phyloP scores from a whole-genome alignment of 495 filamentous ascomycete species.

The Lasiosphaeria miniovina region DNA sequence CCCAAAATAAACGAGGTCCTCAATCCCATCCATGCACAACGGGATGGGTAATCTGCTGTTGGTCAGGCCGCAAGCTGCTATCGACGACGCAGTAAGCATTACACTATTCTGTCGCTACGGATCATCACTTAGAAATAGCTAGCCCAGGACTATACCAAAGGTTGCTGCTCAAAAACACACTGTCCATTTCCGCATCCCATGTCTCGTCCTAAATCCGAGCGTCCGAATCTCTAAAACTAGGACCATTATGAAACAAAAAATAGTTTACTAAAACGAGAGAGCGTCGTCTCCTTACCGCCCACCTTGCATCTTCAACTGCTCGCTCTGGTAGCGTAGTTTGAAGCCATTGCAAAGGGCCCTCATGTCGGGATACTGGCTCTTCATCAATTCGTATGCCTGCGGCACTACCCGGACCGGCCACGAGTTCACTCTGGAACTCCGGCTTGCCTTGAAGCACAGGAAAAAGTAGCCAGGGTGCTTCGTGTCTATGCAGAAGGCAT shows the following conservation, averaged over 20 bases:
- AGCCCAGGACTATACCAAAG: too few relatives aligned
- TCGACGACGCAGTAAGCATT: neutral
- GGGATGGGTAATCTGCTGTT: too few relatives aligned
- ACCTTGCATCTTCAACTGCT: slow-evolving; percentile 43
- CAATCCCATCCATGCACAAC: too few relatives aligned
- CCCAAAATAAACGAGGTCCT: too few relatives aligned
- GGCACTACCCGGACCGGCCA: slow-evolving; percentile 93
- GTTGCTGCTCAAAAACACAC: too few relatives aligned
- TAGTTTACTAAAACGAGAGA: neutral
- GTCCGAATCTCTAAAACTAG: neutral
- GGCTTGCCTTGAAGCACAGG: slow-evolving; percentile 91
- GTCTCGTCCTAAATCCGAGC: neutral
- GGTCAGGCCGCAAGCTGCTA: too few relatives aligned
- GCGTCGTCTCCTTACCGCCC: slow-evolving; percentile 24
- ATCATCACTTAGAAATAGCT: too few relatives aligned
- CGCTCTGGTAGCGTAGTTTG: slow-evolving; percentile 53
- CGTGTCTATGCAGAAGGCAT: slow-evolving; percentile 89
- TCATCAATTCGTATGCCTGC: slow-evolving; percentile 78
- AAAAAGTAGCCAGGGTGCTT: slow-evolving; percentile 92
- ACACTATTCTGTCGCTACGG: neutral
- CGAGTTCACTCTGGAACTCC: slow-evolving; percentile 62
- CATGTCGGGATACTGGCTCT: slow-evolving; percentile 89
- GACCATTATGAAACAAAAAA: neutral
- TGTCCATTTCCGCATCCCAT: neutral
- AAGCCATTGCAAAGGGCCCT: slow-evolving; percentile 84